phyloP scores from a whole-genome alignment of 2,329 filamentous ascomycete genomes.

The Chaetomiaceae sp. region DNA sequence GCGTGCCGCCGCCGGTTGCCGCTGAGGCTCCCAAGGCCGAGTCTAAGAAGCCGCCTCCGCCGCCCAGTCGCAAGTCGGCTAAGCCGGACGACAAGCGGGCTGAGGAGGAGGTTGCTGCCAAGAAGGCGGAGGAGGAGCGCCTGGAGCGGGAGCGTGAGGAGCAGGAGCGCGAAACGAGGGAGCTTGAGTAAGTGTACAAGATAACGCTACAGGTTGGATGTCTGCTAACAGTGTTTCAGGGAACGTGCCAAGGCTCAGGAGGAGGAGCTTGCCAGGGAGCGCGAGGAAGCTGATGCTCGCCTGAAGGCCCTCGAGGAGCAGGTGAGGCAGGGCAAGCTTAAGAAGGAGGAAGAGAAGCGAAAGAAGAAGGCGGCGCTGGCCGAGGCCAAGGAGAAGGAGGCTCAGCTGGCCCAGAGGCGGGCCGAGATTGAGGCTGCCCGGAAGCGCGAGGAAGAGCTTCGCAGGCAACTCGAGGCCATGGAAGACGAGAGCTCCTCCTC shows the following conservation, averaged over 20 bases:
- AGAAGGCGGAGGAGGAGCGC: slow-evolving; percentile 62
- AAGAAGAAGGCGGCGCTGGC: slow-evolving; percentile 83
- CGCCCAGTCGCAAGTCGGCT: slow-evolving; percentile 68
- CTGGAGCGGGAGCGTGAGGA: slow-evolving; percentile 68
- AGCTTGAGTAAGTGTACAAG: slow-evolving; percentile 70
- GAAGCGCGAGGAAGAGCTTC: slow-evolving; percentile 84
- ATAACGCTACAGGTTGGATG: neutral
- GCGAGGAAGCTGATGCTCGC: slow-evolving; percentile 74
- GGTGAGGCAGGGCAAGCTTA: slow-evolving; percentile 86
- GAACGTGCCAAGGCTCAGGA: slow-evolving; percentile 70
- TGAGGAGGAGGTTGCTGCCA: slow-evolving; percentile 52
- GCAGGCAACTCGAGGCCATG: slow-evolving; percentile 75
- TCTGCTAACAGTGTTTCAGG: slow-evolving; percentile 45
- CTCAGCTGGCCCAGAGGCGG: slow-evolving; percentile 74
- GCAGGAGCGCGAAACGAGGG: slow-evolving; percentile 67
- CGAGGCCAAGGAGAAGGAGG: slow-evolving; percentile 84
- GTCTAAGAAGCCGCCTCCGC: slow-evolving; percentile 66
- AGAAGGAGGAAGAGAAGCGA: slow-evolving; percentile 94
- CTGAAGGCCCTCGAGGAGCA: slow-evolving; percentile 90
- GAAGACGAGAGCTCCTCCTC: slow-evolving; percentile 71
- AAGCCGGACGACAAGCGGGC: slow-evolving; percentile 54
- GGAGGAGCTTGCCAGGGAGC: slow-evolving; percentile 73
- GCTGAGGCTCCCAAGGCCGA: slow-evolving; percentile 44
- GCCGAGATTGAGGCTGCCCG: slow-evolving; percentile 89
- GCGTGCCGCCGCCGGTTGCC: slow-evolving; percentile 53